Evolutionary conservation across 176 grass and related monocot species (phyloP), one percentile per base, ranked within the genome.

Genomic region (Ananas comosus): DNA sequence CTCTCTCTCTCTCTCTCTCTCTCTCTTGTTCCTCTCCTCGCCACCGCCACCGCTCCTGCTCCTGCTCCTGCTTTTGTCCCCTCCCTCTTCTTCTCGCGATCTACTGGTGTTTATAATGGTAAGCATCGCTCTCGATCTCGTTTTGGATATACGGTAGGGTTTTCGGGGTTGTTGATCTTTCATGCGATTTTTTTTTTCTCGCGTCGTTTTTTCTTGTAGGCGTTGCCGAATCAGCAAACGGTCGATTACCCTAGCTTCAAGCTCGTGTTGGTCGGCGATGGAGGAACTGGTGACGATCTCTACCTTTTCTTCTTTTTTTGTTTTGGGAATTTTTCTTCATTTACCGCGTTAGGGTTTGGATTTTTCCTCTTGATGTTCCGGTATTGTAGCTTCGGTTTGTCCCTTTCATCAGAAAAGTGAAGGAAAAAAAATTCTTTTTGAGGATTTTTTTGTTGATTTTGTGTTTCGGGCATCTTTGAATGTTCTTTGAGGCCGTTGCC

Each of bases 161-260:
- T 24, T 67, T 54, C 21, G 12, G 3, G 9, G 19, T 47, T 51
- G 48, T 51, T 67, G 13, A 64, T 48, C 68, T 79, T 58, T 86
- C 70, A 64, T 24, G 2, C 24, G 22, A 56, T 56, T 3, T 56
- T 56, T 12, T 6, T 56, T 56, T n/a, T 56, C 13, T 56, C 53
- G 33, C 22, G 2, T 4, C 13, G 22, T 68, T 29, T 51, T 23
- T 53, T 52, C 10, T 76, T 73, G 1, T 71, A 96, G 91, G 91
- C 91, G 24, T 81, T 91, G 13, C 91, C 85, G 22, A 96, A 87
- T 67, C 87, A 96, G 87, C 81, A 76, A 14, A 87, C 81, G 50
- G 91, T 96, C 16, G 84, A 91, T 1, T 96, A 96, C 75, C 91
- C 91, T 14, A 91, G 81, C 79, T 96, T 96, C 73, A 96, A 91